These are phyloP conservation scores for Thelephora terrestris DNA, from an alignment of 1,284 basidiomycete genomes.

Conservation along the genomic window DNA sequence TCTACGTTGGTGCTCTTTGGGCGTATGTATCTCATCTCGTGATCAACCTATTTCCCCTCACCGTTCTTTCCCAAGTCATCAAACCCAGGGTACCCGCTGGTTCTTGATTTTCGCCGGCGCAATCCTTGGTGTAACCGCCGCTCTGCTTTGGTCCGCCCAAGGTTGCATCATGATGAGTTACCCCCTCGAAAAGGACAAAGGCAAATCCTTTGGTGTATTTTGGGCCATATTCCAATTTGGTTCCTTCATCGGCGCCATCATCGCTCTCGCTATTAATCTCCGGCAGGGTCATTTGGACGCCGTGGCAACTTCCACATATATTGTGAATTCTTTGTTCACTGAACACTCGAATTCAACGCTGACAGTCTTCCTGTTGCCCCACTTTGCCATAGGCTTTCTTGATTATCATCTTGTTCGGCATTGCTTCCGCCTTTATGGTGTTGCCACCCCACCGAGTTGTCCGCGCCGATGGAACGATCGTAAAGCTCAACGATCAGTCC, in stretches of 20 bases:
- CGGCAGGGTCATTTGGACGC: conserved; percentile 19
- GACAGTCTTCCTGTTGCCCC: background rate
- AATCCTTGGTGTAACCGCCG: conserved; percentile 46
- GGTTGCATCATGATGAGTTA: conserved; percentile 51
- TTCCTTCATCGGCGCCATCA: conserved; percentile 38
- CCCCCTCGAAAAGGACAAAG: conserved; percentile 40
- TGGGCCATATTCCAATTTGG: conserved; percentile 50
- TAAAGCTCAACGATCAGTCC: conserved; percentile 25
- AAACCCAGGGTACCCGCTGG: conserved; percentile 27
- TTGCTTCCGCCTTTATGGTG: conserved; percentile 27
- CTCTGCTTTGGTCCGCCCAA: conserved; percentile 52
- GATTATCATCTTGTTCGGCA: conserved; percentile 30
- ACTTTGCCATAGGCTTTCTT: conserved; percentile 24
- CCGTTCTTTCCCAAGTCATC: conserved; percentile 15
- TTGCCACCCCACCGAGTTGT: conserved; percentile 29
- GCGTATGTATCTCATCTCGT: conserved; percentile 18
- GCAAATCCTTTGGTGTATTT: conserved; percentile 32
- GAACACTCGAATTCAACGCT: background rate
- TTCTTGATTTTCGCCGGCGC: conserved; percentile 46
- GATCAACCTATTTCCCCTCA: background rate
- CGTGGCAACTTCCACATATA: conserved; percentile 31
- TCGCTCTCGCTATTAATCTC: conserved; percentile 37
- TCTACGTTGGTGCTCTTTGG: conserved; percentile 39
- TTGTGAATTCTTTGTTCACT: conserved; percentile 14
- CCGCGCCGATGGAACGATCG: conserved; percentile 30